Evolutionary conservation across 495 filamentous ascomycete genomes (phyloP).

Genomic region (Neurospora sp.): DNA sequence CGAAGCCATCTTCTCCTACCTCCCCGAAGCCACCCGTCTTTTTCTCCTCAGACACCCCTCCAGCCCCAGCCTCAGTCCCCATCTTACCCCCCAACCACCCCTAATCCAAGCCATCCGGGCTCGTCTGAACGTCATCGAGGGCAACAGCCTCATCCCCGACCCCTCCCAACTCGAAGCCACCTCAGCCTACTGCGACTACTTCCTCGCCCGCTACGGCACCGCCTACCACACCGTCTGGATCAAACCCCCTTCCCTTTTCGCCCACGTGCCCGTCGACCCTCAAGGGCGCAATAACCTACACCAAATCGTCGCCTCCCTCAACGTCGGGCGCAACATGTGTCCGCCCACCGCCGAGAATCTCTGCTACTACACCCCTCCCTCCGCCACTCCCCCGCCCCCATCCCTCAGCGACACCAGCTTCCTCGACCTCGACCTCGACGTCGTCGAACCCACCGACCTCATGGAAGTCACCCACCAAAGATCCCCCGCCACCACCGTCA

Average conservation of each 20-base stretch:
- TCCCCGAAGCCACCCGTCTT: not conserved
- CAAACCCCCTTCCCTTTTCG: not conserved
- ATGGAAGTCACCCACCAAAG: not conserved
- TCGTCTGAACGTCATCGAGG: not conserved
- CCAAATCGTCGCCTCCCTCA: not conserved
- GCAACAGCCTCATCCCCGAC: not conserved
- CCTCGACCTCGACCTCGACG: not conserved
- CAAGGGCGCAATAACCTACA: not conserved
- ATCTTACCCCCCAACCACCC: not conserved
- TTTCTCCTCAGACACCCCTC: not conserved
- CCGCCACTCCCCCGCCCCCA: not conserved
- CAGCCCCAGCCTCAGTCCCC: not conserved
- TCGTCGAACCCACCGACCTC: not conserved
- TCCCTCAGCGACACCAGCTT: not conserved
- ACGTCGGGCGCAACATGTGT: not conserved
- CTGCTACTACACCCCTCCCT: not conserved
- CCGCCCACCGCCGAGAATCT: not conserved
- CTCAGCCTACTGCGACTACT: conserved; percentile 2
- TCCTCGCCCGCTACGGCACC: conserved; percentile 4
- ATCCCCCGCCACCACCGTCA: not conserved
- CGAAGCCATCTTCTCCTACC: not conserved
- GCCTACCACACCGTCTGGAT: not conserved
- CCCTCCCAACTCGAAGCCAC: not conserved
- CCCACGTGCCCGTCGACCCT: not conserved
- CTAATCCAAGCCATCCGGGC: not conserved